Conservation (phyloP, 2,329 filamentous ascomycete species). For the Cercospora nicotianae region DNA sequence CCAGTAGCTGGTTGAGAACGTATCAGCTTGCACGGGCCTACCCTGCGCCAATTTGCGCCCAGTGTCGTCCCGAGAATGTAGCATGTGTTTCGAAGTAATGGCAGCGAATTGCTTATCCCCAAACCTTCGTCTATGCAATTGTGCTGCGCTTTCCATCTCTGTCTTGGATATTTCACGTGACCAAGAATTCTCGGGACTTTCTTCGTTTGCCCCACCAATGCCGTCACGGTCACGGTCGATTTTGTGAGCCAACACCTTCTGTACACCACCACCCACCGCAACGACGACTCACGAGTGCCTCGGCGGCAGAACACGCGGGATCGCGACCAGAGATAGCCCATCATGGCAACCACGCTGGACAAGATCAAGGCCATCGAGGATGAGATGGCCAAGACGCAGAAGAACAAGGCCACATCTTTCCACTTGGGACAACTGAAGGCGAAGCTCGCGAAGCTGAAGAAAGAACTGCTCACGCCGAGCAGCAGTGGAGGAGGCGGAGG, state of each 20-base stretch:
- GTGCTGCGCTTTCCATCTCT: not conserved
- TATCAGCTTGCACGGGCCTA: not conserved
- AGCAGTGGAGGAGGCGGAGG: constrained; percentile 73
- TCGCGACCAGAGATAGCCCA: constrained; percentile 16
- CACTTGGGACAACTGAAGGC: constrained; percentile 80
- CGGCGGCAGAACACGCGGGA: not conserved
- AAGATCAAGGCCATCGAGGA: constrained; percentile 98
- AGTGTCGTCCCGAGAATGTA: constrained; percentile 9
- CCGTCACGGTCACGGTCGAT: not conserved
- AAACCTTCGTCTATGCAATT: not conserved
- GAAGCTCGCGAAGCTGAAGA: constrained; percentile 96
- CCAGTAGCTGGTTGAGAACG: constrained; percentile 11
- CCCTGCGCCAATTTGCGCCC: not conserved
- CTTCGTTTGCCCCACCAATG: not conserved
- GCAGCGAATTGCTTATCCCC: not conserved
- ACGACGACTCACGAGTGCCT: not conserved
- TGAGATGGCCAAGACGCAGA: constrained; percentile 97
- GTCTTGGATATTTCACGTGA: not conserved
- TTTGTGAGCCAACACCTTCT: not conserved
- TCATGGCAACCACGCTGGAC: constrained; percentile 94
- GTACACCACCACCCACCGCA: not conserved
- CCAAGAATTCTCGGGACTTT: not conserved
- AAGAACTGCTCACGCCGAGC: constrained; percentile 84
- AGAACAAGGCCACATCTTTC: constrained; percentile 49
- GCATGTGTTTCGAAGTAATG: constrained; percentile 5